Base-by-base conservation (phyloP, 2,329 filamentous ascomycete genomes). In the Pseudogymnoascus sp. region DNA sequence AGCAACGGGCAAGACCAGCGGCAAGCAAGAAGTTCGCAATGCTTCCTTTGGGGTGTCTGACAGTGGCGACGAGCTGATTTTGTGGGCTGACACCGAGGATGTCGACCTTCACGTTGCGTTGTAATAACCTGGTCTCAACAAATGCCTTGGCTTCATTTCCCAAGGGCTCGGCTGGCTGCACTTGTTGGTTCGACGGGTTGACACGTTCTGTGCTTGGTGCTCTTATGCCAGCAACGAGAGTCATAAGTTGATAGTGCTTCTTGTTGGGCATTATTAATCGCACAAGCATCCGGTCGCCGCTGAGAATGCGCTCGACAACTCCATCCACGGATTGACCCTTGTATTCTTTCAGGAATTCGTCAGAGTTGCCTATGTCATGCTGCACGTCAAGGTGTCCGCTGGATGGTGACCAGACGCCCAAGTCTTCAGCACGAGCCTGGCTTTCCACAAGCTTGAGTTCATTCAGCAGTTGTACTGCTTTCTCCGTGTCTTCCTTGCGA, bases 1-100 rank as follows among this genome's bases (percentile, higher is more conserved):
- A 91, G 77, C 92, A 97, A 69, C 90, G 83, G 38, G 92, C 94
- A 60, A 97, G 79, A 67, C 94, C 94, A 59, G 91, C 89, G 68
- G 92, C 85, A 45, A 99, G 83, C 41, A 99, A 74, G 73, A 95
- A 95, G 65, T 89, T 90, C 63, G 92, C 90, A 72, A 99, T 95
- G 74, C 91, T 96, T 64, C 94, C 94, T 62, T 86, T 84, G 26
- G 92, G 92, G 75, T 99, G 94, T 65, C 92, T 80, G 41, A 99
- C 81, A 57, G 85, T 84, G 60, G 89, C 94, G 59, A 99, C 85
- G n/a, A 99, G 81, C 70, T 96, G 89, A 61, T 89, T 89, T 73
- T 96, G 92, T 0, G 90, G 90, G 63, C 90, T 96, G 34, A 90
- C 82, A 41, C 94, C 94, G 19, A 96, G 82, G 63, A 97, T 82